Conservation (phyloP, 1,139 yeast species). For the Sugiyamaella xylanicola region DNA sequence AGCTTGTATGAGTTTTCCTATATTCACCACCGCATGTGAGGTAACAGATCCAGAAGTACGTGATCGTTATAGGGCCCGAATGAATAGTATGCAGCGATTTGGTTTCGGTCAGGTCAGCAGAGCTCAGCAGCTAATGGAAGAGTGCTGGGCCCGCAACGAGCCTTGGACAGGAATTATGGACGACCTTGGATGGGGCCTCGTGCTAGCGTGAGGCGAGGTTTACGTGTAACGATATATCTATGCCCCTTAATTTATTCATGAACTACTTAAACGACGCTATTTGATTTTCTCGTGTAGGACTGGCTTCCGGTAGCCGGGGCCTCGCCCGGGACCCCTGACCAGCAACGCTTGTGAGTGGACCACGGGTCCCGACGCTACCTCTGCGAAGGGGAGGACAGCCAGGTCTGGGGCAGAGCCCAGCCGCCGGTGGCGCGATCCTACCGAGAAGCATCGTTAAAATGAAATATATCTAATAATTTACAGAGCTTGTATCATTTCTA, state of each 20-base stretch:
- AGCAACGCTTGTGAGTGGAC: too few species aligned
- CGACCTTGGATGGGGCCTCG: conserved; percentile 36
- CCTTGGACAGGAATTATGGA: conserved; percentile 40
- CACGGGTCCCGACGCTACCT: too few species aligned
- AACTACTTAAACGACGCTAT: not conserved
- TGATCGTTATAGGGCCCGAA: conserved; percentile 45
- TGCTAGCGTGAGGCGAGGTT: conserved; percentile 30
- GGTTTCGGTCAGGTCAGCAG: conserved; percentile 52
- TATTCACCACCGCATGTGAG: conserved; percentile 60
- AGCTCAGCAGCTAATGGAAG: conserved; percentile 49
- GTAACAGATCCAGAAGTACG: conserved; percentile 45
- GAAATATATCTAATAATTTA: conserved; percentile 4
- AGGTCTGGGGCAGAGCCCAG: too few species aligned
- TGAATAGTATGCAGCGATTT: conserved; percentile 46
- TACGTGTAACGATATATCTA: conserved; percentile 1
- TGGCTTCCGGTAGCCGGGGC: too few species aligned
- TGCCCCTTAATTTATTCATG: conserved; percentile 8
- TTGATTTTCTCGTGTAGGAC: too few species aligned
- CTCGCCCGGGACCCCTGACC: too few species aligned
- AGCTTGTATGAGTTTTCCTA: conserved; percentile 55
- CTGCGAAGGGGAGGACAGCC: too few species aligned
- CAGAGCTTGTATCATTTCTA: conserved; percentile 42
- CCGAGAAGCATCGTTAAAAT: too few species aligned
- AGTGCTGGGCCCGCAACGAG: conserved; percentile 49
- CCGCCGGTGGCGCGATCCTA: too few species aligned